Base-by-base conservation (phyloP, 179 eudicot genomes). In the Beta corolliflora region DNA sequence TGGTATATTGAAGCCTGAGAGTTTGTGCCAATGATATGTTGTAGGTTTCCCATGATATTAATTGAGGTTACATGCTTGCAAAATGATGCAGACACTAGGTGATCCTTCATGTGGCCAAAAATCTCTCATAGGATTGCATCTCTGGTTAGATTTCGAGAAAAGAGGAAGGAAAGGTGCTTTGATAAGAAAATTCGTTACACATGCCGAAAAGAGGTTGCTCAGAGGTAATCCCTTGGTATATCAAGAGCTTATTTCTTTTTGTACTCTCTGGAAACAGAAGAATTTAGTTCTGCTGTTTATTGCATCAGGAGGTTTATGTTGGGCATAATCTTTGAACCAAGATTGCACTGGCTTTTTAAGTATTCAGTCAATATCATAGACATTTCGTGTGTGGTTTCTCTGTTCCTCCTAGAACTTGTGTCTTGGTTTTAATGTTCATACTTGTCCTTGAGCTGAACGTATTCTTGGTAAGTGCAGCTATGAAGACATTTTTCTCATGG, bases 91-190 rank as follows among this genome's bases (percentile, higher is more conserved):
- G 89, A 75, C 73, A 14, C 23, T 79, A 59, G 85, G 78, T 76
- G 86, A 75, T 66, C 79, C 81, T 46, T 59, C 85, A 72, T 63
- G 58, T 76, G 85, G 80, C 66, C 71, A 79, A 70, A 83, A 66
- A 73, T 83, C 50, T 83, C 88, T 3, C 86, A 74, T 16, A 81
- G 88, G 79, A 52, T 79, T 21, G 84, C 86, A 31, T 85, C 89
- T 73, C 81, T 87, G 85, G 89, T 83, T 77, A 85, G 86, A 79
- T 87, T 85, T 78, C 86, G 86, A 44, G 88, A 87, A 74, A 87
- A 87, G 83, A 80, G 81, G 72, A 87, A 85, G 70, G 88, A 87
- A 70, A 87, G 86, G 81, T 81, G 89, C 75, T 87, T 81, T 63
- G 87, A 79, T 55, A 87, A 87, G 77, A 87, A 83, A 81, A 78